Conservation (phyloP, 768 basidiomycete genomes). For the Boletus coccyginus region DNA sequence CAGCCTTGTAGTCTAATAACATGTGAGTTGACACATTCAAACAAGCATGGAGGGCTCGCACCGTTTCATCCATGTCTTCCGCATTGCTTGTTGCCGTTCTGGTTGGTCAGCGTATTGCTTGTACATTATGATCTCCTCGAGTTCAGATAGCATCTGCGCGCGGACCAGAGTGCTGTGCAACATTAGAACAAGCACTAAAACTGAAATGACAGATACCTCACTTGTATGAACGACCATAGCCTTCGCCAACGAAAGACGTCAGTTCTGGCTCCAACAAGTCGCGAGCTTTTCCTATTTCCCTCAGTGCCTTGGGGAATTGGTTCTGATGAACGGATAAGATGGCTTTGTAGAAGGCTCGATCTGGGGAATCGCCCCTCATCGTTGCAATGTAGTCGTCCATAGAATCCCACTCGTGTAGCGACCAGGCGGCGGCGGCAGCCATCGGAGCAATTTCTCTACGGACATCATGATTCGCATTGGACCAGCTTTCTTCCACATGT, state of each 20-base stretch:
- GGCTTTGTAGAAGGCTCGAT: constrained; percentile 93
- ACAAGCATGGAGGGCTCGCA: constrained; percentile 29
- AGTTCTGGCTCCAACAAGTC: constrained; percentile 91
- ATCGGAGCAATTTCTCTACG: constrained; percentile 92
- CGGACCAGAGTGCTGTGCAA: constrained; percentile 82
- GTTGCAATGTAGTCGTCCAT: constrained; percentile 97
- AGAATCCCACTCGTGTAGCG: constrained; percentile 92
- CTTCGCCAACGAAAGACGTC: constrained; percentile 89
- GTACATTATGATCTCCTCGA: constrained; percentile 96
- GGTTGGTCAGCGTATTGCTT: constrained; percentile 94
- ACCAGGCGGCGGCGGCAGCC: constrained; percentile 97
- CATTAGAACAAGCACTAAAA: constrained; percentile 12
- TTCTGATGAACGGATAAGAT: constrained; percentile 96
- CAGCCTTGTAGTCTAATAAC: constrained; percentile 79
- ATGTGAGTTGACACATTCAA: neutral
- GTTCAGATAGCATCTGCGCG: constrained; percentile 96
- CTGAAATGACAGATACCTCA: constrained; percentile 37
- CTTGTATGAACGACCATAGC: constrained; percentile 98
- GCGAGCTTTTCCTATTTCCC: constrained; percentile 89
- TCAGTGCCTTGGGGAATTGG: constrained; percentile 87
- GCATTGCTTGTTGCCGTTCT: constrained; percentile 85
- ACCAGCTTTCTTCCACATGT: constrained; percentile 88
- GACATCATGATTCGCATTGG: constrained; percentile 76
- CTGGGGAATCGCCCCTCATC: constrained; percentile 91
- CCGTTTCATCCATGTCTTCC: constrained; percentile 98